These are phyloP conservation scores for Cytospora paraplurivora DNA, from an alignment of 2,329 filamentous ascomycete species.

Conservation along the genomic window DNA sequence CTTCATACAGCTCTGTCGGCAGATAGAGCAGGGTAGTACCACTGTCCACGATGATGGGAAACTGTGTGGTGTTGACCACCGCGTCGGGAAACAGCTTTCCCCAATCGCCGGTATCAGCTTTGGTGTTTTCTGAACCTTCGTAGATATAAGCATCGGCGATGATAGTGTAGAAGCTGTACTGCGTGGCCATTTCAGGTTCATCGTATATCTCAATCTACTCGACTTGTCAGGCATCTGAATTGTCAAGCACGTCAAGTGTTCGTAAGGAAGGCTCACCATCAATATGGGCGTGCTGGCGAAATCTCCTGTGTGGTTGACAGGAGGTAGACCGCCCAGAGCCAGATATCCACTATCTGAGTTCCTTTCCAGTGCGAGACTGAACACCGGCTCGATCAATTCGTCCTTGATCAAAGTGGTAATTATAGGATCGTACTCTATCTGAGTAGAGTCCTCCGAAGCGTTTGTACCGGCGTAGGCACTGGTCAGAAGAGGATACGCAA, in stretches of 20 bases:
- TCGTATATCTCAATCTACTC: conserved; percentile 23
- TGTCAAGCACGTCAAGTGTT: too few relatives aligned
- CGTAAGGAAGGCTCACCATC: conserved; percentile 26
- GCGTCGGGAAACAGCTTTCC: conserved; percentile 9
- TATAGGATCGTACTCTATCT: conserved; percentile 50
- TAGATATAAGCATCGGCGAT: conserved; percentile 34
- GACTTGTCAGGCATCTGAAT: conserved; percentile 28
- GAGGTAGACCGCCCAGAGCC: conserved; percentile 52
- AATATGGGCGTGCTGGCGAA: conserved; percentile 35
- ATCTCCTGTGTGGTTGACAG: conserved; percentile 38
- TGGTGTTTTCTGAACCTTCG: conserved; percentile 25
- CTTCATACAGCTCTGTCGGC: conserved; percentile 33
- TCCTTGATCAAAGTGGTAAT: conserved; percentile 52
- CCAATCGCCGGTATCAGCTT: conserved; percentile 7
- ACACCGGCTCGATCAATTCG: conserved; percentile 46
- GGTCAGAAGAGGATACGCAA: conserved; percentile 53
- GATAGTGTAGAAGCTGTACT: conserved; percentile 36
- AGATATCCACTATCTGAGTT: conserved; percentile 46
- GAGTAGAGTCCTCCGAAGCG: conserved; percentile 15
- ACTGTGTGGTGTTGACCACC: conserved; percentile 33
- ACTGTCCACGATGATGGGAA: conserved; percentile 35
- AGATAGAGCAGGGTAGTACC: conserved; percentile 35
- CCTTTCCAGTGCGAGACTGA: conserved; percentile 50
- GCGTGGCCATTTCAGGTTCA: conserved; percentile 17
- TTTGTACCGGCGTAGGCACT: conserved; percentile 38